Conservation (phyloP, 2,329 filamentous ascomycete species). For the Hortaea sp. region DNA sequence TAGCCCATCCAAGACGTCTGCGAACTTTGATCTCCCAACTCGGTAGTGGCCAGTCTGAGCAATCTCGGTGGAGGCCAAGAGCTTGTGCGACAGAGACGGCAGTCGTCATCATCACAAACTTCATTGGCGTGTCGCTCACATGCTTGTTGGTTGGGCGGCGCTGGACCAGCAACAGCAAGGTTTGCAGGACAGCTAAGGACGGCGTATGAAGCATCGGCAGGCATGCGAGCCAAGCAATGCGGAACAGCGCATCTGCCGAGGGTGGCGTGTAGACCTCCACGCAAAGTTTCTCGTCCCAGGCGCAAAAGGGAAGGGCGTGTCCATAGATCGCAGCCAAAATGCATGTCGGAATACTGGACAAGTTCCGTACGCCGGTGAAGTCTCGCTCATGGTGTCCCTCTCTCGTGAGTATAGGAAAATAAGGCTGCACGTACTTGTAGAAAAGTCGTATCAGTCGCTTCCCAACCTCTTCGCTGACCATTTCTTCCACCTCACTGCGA, state of each 20-base stretch:
- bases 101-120: conserved; percentile 24
- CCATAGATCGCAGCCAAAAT: conserved; percentile 35
- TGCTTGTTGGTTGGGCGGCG: conserved; percentile 24
- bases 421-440: conserved; percentile 35
- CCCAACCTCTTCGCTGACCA: conserved; percentile 24
- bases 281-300: conserved; percentile 33
- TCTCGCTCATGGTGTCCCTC: conserved; percentile 25
- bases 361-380: conserved; percentile 17
- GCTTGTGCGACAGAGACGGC: conserved; percentile 48
- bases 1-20: conserved; percentile 52
- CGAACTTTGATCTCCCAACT: conserved; percentile 53
- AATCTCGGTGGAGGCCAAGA: conserved; percentile 52
- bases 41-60: conserved; percentile 52
- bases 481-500: conserved; percentile 21
- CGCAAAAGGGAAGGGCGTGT: conserved; percentile 34
- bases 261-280: conserved; percentile 25
- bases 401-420: conserved; percentile 34
- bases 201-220: conserved; percentile 22
- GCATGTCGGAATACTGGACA: conserved; percentile 27
- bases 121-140: conserved; percentile 25
- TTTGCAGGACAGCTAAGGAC: conserved; percentile 21
- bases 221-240: conserved; percentile 22
- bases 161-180: conserved; percentile 24
- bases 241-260: conserved; percentile 24
- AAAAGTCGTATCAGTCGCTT: conserved; percentile 31